These are phyloP conservation scores for Venturia oleaginea DNA, from an alignment of 2,329 filamentous ascomycete species.

Conservation along the genomic window DNA sequence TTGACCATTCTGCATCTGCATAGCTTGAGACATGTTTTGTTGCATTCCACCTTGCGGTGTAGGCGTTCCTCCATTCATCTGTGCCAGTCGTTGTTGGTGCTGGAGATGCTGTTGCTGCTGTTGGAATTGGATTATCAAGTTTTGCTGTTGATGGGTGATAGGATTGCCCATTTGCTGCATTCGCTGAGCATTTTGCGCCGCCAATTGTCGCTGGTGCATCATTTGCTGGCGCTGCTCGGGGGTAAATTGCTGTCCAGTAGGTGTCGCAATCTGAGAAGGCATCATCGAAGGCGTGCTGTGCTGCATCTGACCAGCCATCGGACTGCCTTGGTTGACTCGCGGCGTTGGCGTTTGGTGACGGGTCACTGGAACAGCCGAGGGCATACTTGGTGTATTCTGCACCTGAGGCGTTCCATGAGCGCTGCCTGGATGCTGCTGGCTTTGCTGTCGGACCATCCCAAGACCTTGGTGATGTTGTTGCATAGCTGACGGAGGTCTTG, in stretches of 20 bases:
- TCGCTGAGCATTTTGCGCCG: constrained; percentile 21
- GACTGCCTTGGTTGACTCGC: constrained; percentile 17
- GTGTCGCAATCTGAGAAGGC: background rate
- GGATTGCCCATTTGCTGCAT: constrained; percentile 13
- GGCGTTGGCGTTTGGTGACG: constrained; percentile 30
- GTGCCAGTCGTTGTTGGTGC: constrained; percentile 8
- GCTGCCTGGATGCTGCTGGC: constrained; percentile 27
- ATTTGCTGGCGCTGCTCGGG: constrained; percentile 22
- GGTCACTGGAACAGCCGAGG: constrained; percentile 22
- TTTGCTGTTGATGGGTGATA: constrained; percentile 6
- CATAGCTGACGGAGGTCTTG: constrained; percentile 56
- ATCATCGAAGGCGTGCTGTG: constrained; percentile 14
- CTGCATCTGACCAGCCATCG: constrained; percentile 12
- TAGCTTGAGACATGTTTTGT: background rate
- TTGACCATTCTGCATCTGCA: constrained; percentile 6
- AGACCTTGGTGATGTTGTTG: constrained; percentile 28
- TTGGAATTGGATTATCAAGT: constrained; percentile 16
- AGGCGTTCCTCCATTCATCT: background rate
- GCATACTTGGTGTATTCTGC: constrained; percentile 30
- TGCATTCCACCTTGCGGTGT: background rate
- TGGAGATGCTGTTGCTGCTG: constrained; percentile 18
- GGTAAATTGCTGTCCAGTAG: constrained; percentile 5
- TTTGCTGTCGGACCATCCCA: constrained; percentile 28
- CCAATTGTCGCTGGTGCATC: constrained; percentile 20
- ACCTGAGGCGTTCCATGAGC: constrained; percentile 28